Base-by-base conservation (phyloP, 1,139 yeast genomes). In the Magnusiomyces clavatus region DNA sequence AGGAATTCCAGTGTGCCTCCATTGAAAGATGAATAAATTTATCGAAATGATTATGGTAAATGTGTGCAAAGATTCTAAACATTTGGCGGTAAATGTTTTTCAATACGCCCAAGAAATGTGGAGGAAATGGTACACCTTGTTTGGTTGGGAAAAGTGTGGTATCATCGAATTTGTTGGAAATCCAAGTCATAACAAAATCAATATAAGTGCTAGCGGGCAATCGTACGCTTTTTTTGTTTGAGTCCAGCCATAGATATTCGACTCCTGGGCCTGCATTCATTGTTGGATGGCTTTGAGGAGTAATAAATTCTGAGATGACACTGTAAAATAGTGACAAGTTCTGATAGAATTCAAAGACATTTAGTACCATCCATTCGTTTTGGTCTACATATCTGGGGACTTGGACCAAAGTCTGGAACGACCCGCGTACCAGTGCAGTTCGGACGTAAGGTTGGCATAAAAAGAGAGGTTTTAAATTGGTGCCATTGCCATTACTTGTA, bases 1-100 rank as follows among this genome's bases (percentile, higher is more conserved):
- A 88, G 3, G 97, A 89, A 69, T 94, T 92, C 96, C 96, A 92
- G 67, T 94, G 98, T 1, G 98, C 97, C 67, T 92, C 98, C 56
- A 92, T 69, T 3, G 95, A 83, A 57, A 94, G 72, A 67, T 92
- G 97, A 34, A 92, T 82, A 43, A 92, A 79, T 64, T 84, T 87
- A 60, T 92, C 98, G 68, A 89, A 92, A 68, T 92, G 98, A 65
- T 89, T 88, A 69, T 88, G 87, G 67, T 90, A 92, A 39, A 92
- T 83, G 66, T 90, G 96, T 11, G 98, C 98, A 72, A 92, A 90
- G n/a, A 92, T 86, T 58, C 97, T 77, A 64, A 92, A 89, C 90
- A 92, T 86, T 65, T 94, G 98, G 57, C 90, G 76, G 62, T 83
- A 81, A 36, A 92, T 90, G 63, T 89, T 86, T 62, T 86, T 88